phyloP scores from a whole-genome alignment of 31 red algal species.

The Porphyra umbilicalis region DNA sequence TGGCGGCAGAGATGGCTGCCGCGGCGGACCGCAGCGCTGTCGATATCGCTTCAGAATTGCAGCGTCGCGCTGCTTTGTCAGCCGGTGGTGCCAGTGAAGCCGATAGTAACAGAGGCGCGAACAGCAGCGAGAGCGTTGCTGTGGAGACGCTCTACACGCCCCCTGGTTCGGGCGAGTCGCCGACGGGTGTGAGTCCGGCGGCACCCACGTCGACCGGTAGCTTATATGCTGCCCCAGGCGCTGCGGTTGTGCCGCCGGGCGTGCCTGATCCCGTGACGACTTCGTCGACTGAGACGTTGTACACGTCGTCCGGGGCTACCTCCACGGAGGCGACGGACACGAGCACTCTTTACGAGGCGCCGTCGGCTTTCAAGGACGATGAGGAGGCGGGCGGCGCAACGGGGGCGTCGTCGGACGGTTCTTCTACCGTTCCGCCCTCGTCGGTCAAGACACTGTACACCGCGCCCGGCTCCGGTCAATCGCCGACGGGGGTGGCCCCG shows the following conservation, averaged over 20 bases:
- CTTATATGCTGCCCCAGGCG: not conserved
- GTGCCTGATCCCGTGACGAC: not conserved
- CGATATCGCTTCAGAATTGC: too few species aligned
- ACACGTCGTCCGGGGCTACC: too few species aligned
- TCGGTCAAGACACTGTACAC: not conserved
- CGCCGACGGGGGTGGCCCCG: not conserved
- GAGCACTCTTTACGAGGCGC: not conserved
- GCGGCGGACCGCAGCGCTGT: too few species aligned
- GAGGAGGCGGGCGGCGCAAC: not conserved
- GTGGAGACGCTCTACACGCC: not conserved
- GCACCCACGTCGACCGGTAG: not conserved
- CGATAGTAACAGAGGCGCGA: too few species aligned
- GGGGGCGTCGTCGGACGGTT: not conserved
- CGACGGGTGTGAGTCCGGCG: not conserved
- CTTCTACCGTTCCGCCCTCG: not conserved
- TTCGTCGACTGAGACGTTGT: not conserved
- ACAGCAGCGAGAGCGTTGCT: too few species aligned
- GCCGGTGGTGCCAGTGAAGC: too few species aligned
- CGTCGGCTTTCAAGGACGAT: not conserved
- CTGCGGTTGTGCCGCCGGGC: not conserved
- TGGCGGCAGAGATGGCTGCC: too few species aligned
- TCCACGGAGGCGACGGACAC: too few species aligned
- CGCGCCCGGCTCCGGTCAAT: not conserved
- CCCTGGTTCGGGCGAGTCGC: not conserved
- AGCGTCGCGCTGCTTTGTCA: too few species aligned